Conservation (phyloP, 2,329 filamentous ascomycete species). For the Stachybotrys chartarum region DNA sequence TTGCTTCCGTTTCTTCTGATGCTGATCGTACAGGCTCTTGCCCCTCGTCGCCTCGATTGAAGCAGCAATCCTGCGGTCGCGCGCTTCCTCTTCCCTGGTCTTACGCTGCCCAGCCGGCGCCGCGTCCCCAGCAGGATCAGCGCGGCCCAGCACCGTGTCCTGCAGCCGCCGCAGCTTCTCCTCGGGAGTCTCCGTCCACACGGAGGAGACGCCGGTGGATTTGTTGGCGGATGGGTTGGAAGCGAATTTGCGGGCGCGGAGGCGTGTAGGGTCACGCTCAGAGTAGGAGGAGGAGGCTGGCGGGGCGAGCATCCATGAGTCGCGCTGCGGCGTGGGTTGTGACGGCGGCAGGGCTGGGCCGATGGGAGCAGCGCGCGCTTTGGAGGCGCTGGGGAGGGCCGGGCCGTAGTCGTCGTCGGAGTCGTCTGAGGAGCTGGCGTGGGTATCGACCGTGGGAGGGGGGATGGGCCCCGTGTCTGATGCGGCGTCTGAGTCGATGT, state of each 20-base stretch:
- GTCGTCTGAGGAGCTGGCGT: slow-evolving; percentile 33
- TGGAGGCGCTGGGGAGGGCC: slow-evolving; percentile 42
- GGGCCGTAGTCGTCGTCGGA: slow-evolving; percentile 53
- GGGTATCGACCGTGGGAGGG: slow-evolving; percentile 23
- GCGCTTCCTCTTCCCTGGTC: slow-evolving; percentile 48
- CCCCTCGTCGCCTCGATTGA: slow-evolving; percentile 47
- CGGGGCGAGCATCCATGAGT: slow-evolving; percentile 78
- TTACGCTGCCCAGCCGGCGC: slow-evolving; percentile 34
- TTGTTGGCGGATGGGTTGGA: slow-evolving; percentile 39
- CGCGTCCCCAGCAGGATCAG: slow-evolving; percentile 31
- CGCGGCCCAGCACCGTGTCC: slow-evolving; percentile 74
- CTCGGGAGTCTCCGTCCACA: slow-evolving; percentile 90
- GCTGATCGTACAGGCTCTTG: slow-evolving; percentile 53
- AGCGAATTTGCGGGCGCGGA: slow-evolving; percentile 76
- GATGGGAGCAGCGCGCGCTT: slow-evolving; percentile 38
- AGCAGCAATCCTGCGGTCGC: slow-evolving; percentile 36
- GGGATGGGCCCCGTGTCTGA: slow-evolving; percentile 29
- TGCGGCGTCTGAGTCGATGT: slow-evolving; percentile 27
- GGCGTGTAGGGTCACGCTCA: slow-evolving; percentile 75
- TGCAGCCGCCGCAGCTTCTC: slow-evolving; percentile 76
- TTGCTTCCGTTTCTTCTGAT: slow-evolving; percentile 28
- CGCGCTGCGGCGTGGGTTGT: slow-evolving; percentile 53
- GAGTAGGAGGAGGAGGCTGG: slow-evolving; percentile 48
- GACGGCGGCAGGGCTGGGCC: slow-evolving; percentile 26
- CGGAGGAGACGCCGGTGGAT: slow-evolving; percentile 45